Evolutionary conservation across 2,329 filamentous ascomycete species (phyloP).

Genomic region (Ascosphaera pollenicola): DNA sequence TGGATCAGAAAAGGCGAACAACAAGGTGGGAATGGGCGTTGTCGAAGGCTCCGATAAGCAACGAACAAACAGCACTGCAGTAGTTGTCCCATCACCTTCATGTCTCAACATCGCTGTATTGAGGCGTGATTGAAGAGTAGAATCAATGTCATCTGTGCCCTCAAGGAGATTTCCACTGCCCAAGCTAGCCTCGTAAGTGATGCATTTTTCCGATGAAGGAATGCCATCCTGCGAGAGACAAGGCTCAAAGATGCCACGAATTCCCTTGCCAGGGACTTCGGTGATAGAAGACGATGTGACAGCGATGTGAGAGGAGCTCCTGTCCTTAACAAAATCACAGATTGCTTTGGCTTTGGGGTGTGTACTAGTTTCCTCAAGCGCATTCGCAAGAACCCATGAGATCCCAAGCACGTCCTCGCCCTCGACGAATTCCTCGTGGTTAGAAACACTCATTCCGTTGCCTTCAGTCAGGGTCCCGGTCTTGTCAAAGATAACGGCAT

Average conservation of each 20-base stretch:
- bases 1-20: slow-evolving; percentile 60
- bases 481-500: slow-evolving; percentile 73
- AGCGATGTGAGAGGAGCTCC: slow-evolving; percentile 8
- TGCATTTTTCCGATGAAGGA: slow-evolving; percentile 5
- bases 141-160: slow-evolving; percentile 1
- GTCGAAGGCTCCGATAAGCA: slow-evolving; percentile 4
- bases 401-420: slow-evolving; percentile 8
- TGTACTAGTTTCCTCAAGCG: slow-evolving; percentile 35
- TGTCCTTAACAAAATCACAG: slow-evolving; percentile 23
- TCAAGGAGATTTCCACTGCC: slow-evolving; percentile 34
- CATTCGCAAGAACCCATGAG: slow-evolving; percentile 22
- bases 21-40: slow-evolving; percentile 30
- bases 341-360: slow-evolving; percentile 38
- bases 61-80: slow-evolving; percentile 21
- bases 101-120: background rate
- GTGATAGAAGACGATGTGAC: slow-evolving; percentile 20
- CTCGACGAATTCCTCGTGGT: slow-evolving; percentile 21
- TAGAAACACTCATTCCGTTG: slow-evolving; percentile 33
- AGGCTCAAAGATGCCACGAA: slow-evolving; percentile 29
- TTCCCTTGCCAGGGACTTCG: slow-evolving; percentile 34
- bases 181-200: slow-evolving; percentile 26
- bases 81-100: slow-evolving; percentile 8
- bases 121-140: background rate
- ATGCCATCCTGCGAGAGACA: slow-evolving; percentile 3
- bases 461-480: slow-evolving; percentile 60